phyloP scores from a whole-genome alignment of 495 filamentous ascomycete genomes.

The Barbatosphaeria neglecta region DNA sequence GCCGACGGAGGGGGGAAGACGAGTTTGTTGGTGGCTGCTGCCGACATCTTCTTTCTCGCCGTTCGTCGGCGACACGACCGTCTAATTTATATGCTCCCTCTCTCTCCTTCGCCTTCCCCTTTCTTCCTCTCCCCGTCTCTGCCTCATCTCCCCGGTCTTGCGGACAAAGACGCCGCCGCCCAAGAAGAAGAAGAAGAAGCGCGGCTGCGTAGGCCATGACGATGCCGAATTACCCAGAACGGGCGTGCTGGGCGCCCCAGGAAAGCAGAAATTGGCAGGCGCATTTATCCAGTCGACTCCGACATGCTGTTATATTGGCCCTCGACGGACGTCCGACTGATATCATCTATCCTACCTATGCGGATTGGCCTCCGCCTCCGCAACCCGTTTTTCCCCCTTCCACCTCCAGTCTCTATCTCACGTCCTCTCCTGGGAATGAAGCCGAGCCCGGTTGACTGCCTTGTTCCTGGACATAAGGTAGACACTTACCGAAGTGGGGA shows the following conservation, averaged over 20 bases:
- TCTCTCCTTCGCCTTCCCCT: no score
- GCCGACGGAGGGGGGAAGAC: no score
- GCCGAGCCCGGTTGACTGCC: background rate
- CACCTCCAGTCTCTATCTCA: no score
- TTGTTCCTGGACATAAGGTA: no score
- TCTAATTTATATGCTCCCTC: background rate
- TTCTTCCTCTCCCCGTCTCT: no score
- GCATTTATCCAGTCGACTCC: slow-evolving; percentile 6
- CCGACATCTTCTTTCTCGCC: no score
- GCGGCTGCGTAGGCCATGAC: background rate
- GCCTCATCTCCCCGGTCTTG: background rate
- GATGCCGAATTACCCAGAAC: slow-evolving; percentile 1
- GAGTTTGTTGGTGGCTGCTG: no score
- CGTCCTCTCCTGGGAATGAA: background rate
- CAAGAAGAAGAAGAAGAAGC: no score
- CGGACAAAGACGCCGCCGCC: no score
- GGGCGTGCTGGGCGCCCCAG: background rate
- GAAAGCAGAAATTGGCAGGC: background rate
- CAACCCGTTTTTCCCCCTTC: background rate
- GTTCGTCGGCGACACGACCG: background rate
- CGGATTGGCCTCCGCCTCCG: background rate
- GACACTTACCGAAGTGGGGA: no score
- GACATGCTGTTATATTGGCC: background rate
- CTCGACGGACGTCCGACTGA: slow-evolving; percentile 4
- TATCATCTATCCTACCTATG: background rate